A percentile compares a stretch with the other conserved stretches of the same genome.
phyloP scores from a whole-genome alignment of 2,329 filamentous ascomycete genomes.

The Penicillium rolfsii region DNA sequence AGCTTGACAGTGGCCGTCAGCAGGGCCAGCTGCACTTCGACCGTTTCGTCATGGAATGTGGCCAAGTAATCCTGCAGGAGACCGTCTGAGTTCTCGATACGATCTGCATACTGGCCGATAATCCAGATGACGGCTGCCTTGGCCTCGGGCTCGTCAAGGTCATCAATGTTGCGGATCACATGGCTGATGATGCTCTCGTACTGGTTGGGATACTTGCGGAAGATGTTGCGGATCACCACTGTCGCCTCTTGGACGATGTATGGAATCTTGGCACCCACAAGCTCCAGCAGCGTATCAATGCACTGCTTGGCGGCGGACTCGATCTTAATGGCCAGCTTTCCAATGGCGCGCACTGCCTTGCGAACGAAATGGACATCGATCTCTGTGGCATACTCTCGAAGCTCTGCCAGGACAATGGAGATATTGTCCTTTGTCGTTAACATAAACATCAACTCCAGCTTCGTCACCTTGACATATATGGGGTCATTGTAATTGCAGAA shows the following conservation, averaged over 20 bases:
- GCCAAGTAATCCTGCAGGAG: constrained; percentile 94
- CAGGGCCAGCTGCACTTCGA: constrained; percentile 92
- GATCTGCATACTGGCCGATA: constrained; percentile 95
- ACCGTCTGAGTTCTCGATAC: constrained; percentile 95
- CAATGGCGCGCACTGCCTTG: constrained; percentile 95
- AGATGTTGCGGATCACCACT: constrained; percentile 98
- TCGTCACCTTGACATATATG: constrained; percentile 99
- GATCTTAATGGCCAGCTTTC: constrained; percentile 98
- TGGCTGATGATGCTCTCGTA: constrained; percentile 98
- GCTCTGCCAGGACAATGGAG: constrained; percentile 87
- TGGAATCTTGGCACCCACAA: constrained; percentile 96
- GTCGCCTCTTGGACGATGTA: constrained; percentile 99
- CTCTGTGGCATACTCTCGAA: constrained; percentile 91
- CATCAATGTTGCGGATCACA: constrained; percentile 93
- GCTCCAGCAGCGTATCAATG: constrained; percentile 87
- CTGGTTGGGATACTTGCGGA: constrained; percentile 97
- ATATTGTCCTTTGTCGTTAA: constrained; percentile 95
- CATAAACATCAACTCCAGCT: constrained; percentile 99
- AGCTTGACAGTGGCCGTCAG: constrained; percentile 96
- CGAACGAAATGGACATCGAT: constrained; percentile 99
- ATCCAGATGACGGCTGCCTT: constrained; percentile 99
- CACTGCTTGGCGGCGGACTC: constrained; percentile 88
- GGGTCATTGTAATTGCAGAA: constrained; percentile 99
- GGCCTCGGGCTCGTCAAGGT: constrained; percentile 93
- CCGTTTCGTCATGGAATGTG: constrained; percentile 89